Evolutionary conservation across 2,329 filamentous ascomycete species (phyloP).

Genomic region (Cryphonectria nitschkei): DNA sequence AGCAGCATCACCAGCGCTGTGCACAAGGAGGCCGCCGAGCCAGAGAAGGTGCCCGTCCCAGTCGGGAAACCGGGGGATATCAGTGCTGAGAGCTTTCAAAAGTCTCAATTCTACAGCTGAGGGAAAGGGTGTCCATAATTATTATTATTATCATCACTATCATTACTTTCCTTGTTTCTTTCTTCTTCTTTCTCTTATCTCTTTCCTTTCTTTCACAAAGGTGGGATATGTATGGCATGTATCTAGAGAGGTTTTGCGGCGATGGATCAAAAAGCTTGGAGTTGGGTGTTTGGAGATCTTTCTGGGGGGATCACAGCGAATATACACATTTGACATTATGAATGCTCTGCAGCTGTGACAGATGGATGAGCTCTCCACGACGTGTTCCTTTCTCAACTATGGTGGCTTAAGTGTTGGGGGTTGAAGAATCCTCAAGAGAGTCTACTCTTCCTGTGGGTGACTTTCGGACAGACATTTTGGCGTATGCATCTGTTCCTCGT

Average conservation of each 20-base stretch:
- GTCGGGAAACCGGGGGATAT: conserved; percentile 55
- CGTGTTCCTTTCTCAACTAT: background rate
- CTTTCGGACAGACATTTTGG: background rate
- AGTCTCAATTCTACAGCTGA: conserved; percentile 62
- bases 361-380: background rate
- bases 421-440: background rate
- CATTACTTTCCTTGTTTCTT: background rate
- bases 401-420: background rate
- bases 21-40: conserved; percentile 34
- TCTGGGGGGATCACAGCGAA: background rate
- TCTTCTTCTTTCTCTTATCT: background rate
- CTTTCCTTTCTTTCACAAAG: background rate
- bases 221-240: background rate
- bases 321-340: background rate
- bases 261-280: conserved; percentile 28
- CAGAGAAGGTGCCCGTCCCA: conserved; percentile 40
- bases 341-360: background rate
- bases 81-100: conserved; percentile 59
- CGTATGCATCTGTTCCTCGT: background rate
- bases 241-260: background rate
- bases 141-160: background rate
- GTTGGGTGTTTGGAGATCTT: conserved; percentile 24
- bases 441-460: background rate
- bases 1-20: conserved; percentile 41
- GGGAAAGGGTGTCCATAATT: background rate